Evolutionary conservation across 140 eudicot species (phyloP).

Genomic region (Senecio squalidus): DNA sequence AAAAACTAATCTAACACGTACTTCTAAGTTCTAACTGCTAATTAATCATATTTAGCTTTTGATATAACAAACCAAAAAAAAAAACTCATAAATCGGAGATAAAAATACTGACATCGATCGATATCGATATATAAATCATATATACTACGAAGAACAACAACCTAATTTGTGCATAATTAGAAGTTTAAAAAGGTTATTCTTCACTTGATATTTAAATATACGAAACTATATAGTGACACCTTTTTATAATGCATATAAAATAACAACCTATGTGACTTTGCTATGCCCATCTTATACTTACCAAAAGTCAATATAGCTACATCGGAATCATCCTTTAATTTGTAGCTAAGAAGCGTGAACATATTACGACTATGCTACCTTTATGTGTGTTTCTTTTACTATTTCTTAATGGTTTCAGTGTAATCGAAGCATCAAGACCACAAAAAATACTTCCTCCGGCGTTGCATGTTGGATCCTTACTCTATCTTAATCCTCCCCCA

Average conservation of each 20-base stretch:
- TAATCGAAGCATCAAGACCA: constrained; percentile 7
- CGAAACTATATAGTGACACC: constrained; percentile 9
- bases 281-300: constrained; percentile 5
- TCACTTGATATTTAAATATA: neutral
- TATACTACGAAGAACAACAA: too few species aligned
- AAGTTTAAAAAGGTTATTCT: too few species aligned
- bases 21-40: too few species aligned
- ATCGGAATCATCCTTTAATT: neutral
- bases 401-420: neutral
- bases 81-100: too few species aligned
- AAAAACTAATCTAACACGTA: too few species aligned
- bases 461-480: neutral
- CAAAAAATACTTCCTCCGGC: constrained; percentile 6
- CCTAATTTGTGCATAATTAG: too few species aligned
- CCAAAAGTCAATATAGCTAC: constrained; percentile 8
- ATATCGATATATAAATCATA: too few species aligned
- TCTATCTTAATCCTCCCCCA: constrained; percentile 4
- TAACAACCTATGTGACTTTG: neutral
- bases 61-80: too few species aligned
- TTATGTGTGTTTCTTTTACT: constrained; percentile 18
- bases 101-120: too few species aligned
- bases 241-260: constrained; percentile 13
- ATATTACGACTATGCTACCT: constrained; percentile 8
- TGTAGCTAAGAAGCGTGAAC: constrained; percentile 1
- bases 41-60: too few species aligned